phyloP scores from a whole-genome alignment of 176 grass and related monocot genomes.

The Aegilops bicornis region DNA sequence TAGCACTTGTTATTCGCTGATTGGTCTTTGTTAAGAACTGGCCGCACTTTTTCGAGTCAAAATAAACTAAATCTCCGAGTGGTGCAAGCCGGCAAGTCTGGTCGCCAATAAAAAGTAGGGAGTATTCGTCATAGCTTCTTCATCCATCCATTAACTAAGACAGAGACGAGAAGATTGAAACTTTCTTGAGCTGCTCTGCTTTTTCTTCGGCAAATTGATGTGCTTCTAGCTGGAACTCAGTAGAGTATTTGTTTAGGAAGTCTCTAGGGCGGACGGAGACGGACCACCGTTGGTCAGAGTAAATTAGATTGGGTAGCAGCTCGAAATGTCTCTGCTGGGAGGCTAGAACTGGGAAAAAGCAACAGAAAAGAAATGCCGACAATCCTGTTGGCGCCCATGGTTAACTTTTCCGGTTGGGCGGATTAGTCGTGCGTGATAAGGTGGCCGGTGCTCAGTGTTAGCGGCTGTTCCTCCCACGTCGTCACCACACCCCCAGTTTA shows the following conservation, averaged over 20 bases:
- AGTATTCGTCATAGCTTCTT: constrained; percentile 19
- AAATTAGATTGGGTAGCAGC: background rate
- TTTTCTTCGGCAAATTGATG: background rate
- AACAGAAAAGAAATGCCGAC: background rate
- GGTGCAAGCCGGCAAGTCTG: constrained; percentile 19
- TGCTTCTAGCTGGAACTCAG: constrained; percentile 10
- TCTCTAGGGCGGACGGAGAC: background rate
- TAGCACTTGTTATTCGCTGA: constrained; percentile 19
- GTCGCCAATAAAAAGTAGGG: constrained; percentile 3
- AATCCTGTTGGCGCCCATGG: constrained; percentile 13
- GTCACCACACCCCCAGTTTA: constrained; percentile 20
- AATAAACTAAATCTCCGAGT: constrained; percentile 25
- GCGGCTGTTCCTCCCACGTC: background rate
- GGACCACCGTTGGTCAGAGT: background rate
- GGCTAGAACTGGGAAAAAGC: background rate
- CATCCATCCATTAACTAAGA: constrained; percentile 32
- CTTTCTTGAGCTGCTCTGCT: background rate
- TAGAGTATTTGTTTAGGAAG: background rate
- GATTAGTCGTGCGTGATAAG: background rate
- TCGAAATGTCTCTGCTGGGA: background rate
- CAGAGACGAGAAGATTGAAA: constrained; percentile 6
- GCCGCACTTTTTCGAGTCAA: constrained; percentile 24
- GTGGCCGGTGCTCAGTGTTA: background rate
- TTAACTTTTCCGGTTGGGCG: background rate
- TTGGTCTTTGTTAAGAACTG: constrained; percentile 53